phyloP scores from a whole-genome alignment of 768 basidiomycete genomes.

The Polyporus arcularius region DNA sequence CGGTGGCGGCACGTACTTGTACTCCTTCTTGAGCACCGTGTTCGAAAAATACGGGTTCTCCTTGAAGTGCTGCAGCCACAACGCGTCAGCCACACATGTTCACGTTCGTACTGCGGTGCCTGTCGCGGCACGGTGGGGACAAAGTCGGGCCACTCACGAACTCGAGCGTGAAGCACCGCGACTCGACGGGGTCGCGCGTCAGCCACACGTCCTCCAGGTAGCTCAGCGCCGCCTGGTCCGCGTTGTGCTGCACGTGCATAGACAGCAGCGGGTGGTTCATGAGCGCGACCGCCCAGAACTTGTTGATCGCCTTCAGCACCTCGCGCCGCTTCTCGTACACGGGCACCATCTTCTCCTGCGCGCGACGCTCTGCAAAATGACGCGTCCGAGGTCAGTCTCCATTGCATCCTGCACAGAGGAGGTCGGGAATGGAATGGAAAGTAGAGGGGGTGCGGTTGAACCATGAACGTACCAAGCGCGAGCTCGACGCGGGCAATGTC shows the following conservation, averaged over 20 bases:
- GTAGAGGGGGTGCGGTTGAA: not conserved
- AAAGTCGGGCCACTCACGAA: slow-evolving; percentile 62
- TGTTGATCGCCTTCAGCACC: slow-evolving; percentile 62
- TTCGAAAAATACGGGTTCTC: slow-evolving; percentile 84
- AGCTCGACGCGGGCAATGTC: slow-evolving; percentile 73
- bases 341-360: slow-evolving; percentile 55
- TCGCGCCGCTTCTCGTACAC: slow-evolving; percentile 73
- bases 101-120: not conserved
- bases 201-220: slow-evolving; percentile 89
- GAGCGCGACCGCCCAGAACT: slow-evolving; percentile 87
- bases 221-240: slow-evolving; percentile 80
- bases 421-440: not conserved
- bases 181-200: slow-evolving; percentile 68
- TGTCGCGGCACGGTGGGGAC: not conserved
- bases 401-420: not conserved
- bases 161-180: slow-evolving; percentile 81
- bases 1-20: slow-evolving; percentile 63
- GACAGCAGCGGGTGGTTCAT: slow-evolving; percentile 69
- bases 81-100: not conserved
- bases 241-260: slow-evolving; percentile 66
- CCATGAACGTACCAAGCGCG: slow-evolving; percentile 59
- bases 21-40: slow-evolving; percentile 78
- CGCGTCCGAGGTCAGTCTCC: slow-evolving; percentile 4
- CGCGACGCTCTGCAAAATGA: slow-evolving; percentile 57
- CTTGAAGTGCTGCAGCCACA: slow-evolving; percentile 65